Percentiles rank a stretch among this genome's conserved stretches.
Evolutionary conservation across 495 filamentous ascomycete genomes (phyloP).

Genomic region (Penicillium desertorum): DNA sequence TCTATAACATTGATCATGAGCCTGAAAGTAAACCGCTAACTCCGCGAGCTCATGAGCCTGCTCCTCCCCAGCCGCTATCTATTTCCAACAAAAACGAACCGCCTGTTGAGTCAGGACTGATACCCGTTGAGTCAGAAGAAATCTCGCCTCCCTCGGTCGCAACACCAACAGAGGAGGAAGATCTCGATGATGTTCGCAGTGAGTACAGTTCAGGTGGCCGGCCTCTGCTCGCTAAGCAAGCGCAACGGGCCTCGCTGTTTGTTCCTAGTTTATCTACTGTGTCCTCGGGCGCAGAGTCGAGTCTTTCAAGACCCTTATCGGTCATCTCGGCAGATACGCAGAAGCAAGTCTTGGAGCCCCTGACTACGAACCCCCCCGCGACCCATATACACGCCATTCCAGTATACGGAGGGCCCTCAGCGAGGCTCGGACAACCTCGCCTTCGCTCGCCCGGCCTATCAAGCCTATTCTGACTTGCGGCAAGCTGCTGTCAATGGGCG

Average conservation of each 20-base stretch:
- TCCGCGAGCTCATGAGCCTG: slow-evolving; percentile 12
- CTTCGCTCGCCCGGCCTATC: slow-evolving; percentile 44
- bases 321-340: slow-evolving; percentile 23
- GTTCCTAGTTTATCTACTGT: slow-evolving; percentile 17
- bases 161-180: slow-evolving; percentile 23
- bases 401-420: slow-evolving; percentile 50
- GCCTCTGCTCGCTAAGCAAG: slow-evolving; percentile 35
- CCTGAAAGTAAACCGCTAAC: slow-evolving; percentile 15
- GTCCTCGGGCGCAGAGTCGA: slow-evolving; percentile 8
- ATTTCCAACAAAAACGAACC: slow-evolving; percentile 17
- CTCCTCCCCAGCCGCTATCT: slow-evolving; percentile 12
- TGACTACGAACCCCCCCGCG: slow-evolving; percentile 44
- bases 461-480: slow-evolving; percentile 48
- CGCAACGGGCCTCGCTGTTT: slow-evolving; percentile 18
- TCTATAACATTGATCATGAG: slow-evolving; percentile 51
- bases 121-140: slow-evolving; percentile 37
- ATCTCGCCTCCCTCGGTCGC: slow-evolving; percentile 10
- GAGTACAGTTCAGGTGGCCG: slow-evolving; percentile 53
- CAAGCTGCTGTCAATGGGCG: slow-evolving; percentile 47
- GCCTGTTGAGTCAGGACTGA: slow-evolving; percentile 37
- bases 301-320: slow-evolving; percentile 25
- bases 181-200: slow-evolving; percentile 25
- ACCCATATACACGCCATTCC: slow-evolving; percentile 49
- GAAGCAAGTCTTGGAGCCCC: slow-evolving; percentile 31
- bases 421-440: slow-evolving; percentile 43